Evolutionary conservation across 1,284 basidiomycete species (phyloP), one percentile per base, ranked within the genome.

Genomic region (Macrocystidia cucumis): DNA sequence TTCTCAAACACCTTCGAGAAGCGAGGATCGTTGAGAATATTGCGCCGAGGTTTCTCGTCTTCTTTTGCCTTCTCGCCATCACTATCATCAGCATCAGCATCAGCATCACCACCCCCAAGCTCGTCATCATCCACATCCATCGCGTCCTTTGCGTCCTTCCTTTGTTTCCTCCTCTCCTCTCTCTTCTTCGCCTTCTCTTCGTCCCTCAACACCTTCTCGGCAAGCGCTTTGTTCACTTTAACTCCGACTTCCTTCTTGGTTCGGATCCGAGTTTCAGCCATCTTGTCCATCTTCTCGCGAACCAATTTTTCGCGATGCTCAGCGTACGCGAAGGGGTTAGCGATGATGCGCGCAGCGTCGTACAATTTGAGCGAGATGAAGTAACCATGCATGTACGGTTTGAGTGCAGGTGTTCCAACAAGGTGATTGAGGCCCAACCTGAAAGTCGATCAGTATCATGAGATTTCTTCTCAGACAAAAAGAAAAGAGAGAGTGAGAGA

Each of bases 381-480:
- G 77, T 93, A 98, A 32, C 96, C 96, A 60, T 99, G 96, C 95
- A 99, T 98, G 65, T 98, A 99, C 1, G 96, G 95, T 57, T 95
- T 93, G 68, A 98, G 84, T 9, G 89, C 78, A 8, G 91, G 81
- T 1, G 92, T 96, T 35, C 96, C 96, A 50, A 97, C 65, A 48
- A 98, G 87, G 57, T 96, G 89, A 46, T 91, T 84, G 57, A 99
- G 63, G n/a, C 90, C 88, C 40, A 97, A 78, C 27, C 85, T 91
- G 47, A 38, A 33, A 39, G 45, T 14, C n/a, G n/a, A n/a, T n/a
- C n/a, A 39, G 41, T 16, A 18, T 38, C 39, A 32, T 22, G 19
- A 34, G 22, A n/a, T n/a, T n/a, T n/a, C n/a, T n/a, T n/a, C n/a
- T n/a, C n/a, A n/a, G n/a, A n/a, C 14, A 20, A 22, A 34, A 32